Percentiles rank a stretch among this genome's conserved stretches.
These are phyloP conservation scores for Thielaviopsis euricoi DNA, from an alignment of 2,329 filamentous ascomycete species.

Conservation along the genomic window DNA sequence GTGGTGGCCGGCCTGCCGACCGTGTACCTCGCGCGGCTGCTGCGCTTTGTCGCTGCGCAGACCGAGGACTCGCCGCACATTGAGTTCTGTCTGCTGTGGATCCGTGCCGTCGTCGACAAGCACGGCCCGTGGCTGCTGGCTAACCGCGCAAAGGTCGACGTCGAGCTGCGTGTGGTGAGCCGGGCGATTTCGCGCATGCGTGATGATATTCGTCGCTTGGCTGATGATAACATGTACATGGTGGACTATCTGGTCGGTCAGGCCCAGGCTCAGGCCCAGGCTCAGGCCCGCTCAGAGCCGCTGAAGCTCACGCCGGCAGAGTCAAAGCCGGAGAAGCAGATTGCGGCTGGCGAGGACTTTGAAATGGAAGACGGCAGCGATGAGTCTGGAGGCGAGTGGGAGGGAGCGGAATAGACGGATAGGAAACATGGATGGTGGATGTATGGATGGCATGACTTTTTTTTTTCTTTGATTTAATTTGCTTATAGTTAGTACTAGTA, in stretches of 20 bases:
- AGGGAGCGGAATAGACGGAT: conserved; percentile 12
- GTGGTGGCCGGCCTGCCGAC: conserved; percentile 65
- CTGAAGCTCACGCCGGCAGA: conserved; percentile 13
- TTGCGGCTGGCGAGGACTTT: conserved; percentile 16
- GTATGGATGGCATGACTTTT: neutral
- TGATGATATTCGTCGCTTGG: conserved; percentile 64
- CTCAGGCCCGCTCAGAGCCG: conserved; percentile 16
- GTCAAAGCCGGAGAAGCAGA: conserved; percentile 11
- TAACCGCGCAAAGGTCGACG: conserved; percentile 60
- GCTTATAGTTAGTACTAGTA: conserved; percentile 10
- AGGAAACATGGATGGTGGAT: no score
- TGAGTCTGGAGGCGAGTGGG: conserved; percentile 17
- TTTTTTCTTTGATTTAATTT: conserved; percentile 4
- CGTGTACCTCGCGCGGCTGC: conserved; percentile 70
- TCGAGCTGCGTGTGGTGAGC: conserved; percentile 70
- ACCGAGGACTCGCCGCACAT: conserved; percentile 84
- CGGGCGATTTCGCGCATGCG: conserved; percentile 67
- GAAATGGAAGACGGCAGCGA: conserved; percentile 23
- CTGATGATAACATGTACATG: conserved; percentile 78
- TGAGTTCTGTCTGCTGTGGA: conserved; percentile 89
- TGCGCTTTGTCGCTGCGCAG: conserved; percentile 76
- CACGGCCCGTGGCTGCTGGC: conserved; percentile 78
- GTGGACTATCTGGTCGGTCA: conserved; percentile 63
- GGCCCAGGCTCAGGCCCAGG: conserved; percentile 26
- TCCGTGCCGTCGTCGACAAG: conserved; percentile 62